Conservation (phyloP, 2,329 filamentous ascomycete genomes). For the Ophiocordyceps australis region DNA sequence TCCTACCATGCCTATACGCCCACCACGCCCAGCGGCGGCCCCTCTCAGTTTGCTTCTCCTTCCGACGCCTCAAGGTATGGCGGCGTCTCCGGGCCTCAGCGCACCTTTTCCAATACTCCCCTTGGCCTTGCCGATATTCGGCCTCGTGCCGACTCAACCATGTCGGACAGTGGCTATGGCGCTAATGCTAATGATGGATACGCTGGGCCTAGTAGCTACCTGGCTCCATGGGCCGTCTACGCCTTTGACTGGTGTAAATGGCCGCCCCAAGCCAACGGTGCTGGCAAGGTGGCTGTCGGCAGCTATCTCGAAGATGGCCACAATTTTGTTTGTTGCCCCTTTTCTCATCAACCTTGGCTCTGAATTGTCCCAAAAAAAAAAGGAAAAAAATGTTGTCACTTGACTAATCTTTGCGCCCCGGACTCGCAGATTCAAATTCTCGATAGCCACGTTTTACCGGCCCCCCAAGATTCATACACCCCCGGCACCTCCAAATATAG, state of each 20-base stretch:
- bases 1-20: constrained; percentile 37
- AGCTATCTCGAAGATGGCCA: constrained; percentile 97
- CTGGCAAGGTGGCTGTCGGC: constrained; percentile 83
- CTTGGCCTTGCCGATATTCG: constrained; percentile 84
- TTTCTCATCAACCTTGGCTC: constrained; percentile 1
- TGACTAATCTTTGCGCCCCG: not conserved
- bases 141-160: constrained; percentile 64
- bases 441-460: constrained; percentile 62
- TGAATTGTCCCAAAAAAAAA: too few relatives aligned
- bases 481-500: constrained; percentile 56
- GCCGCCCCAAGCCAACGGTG: constrained; percentile 62
- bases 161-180: constrained; percentile 54
- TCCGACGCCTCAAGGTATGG: constrained; percentile 33
- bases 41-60: constrained; percentile 47
- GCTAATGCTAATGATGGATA: constrained; percentile 46
- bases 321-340: constrained; percentile 57
- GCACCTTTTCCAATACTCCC: constrained; percentile 62
- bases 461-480: constrained; percentile 48
- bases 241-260: constrained; percentile 99
- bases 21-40: constrained; percentile 42
- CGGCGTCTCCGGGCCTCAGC: constrained; percentile 37
- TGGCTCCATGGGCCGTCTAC: constrained; percentile 89
- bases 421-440: constrained; percentile 98
- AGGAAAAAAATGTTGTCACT: too few relatives aligned
- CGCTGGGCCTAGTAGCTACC: constrained; percentile 72